Conservation (phyloP, 306 rosid genomes). For the Vicia faba region DNA sequence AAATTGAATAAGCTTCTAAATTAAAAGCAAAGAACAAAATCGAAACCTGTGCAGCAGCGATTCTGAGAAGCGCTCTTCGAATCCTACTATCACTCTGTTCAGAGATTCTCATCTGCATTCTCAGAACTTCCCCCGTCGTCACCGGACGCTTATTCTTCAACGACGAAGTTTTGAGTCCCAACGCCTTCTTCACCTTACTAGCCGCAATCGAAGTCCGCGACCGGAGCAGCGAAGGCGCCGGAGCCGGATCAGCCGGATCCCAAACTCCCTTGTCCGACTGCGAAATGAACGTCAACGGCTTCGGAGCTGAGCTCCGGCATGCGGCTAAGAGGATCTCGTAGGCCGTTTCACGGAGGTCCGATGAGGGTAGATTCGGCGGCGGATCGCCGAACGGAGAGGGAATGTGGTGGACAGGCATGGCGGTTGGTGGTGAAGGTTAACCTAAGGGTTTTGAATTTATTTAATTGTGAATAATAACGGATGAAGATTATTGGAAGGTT, state of each 20-base stretch:
- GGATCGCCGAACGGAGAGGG: slow-evolving; percentile 67
- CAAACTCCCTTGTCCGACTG: slow-evolving; percentile 73
- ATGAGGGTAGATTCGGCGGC: slow-evolving; percentile 47
- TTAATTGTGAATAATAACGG: neutral
- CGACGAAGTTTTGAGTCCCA: slow-evolving; percentile 74
- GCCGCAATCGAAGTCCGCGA: slow-evolving; percentile 87
- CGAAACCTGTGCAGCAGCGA: slow-evolving; percentile 89
- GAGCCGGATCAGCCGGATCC: slow-evolving; percentile 40
- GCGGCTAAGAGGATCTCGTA: slow-evolving; percentile 87
- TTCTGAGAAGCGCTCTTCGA: slow-evolving; percentile 75
- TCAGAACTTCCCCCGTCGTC: slow-evolving; percentile 76
- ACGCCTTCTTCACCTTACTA: slow-evolving; percentile 80
- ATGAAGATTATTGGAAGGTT: slow-evolving; percentile 7
- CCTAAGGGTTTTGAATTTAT: neutral
- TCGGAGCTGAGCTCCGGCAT: slow-evolving; percentile 77
- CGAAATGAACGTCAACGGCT: slow-evolving; percentile 76
- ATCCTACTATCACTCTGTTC: slow-evolving; percentile 84
- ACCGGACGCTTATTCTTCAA: slow-evolving; percentile 51
- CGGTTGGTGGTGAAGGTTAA: slow-evolving; percentile 1
- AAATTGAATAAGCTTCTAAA: neutral
- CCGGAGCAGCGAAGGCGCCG: slow-evolving; percentile 63
- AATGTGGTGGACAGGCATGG: slow-evolving; percentile 65
- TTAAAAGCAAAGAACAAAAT: neutral
- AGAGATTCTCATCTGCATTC: slow-evolving; percentile 83
- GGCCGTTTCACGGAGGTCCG: slow-evolving; percentile 88